Percentiles rank a stretch among this genome's conserved stretches.
Conservation (phyloP, 345 rosid genomes). For the Hibiscus trionum region DNA sequence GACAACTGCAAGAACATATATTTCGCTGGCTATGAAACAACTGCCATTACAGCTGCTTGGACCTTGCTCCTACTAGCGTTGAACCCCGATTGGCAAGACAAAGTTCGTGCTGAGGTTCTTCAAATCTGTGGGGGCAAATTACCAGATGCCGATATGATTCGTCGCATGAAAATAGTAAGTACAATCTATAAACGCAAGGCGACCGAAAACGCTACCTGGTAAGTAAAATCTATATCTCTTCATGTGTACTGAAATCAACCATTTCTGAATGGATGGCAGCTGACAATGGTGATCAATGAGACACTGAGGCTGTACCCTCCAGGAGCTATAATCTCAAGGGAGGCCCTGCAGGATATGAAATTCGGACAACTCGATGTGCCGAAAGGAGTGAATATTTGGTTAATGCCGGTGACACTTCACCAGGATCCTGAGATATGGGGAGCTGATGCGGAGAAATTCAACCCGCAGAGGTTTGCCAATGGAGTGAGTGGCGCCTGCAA, state of each 20-base stretch:
- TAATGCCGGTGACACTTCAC: not conserved
- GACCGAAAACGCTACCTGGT: too few relatives aligned
- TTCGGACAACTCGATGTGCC: not conserved
- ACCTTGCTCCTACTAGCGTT: conserved; percentile 12
- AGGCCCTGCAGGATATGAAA: conserved; percentile 4
- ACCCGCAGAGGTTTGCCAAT: not conserved
- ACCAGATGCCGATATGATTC: not conserved
- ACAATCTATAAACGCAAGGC: too few relatives aligned
- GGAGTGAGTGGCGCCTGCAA: conserved; percentile 3
- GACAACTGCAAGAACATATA: conserved; percentile 19
- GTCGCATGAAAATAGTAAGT: conserved; percentile 3
- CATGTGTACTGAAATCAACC: not conserved
- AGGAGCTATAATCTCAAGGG: conserved; percentile 1
- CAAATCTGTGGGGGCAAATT: not conserved
- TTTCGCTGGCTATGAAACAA: conserved; percentile 22
- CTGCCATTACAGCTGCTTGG: conserved; percentile 25
- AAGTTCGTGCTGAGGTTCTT: conserved; percentile 3
- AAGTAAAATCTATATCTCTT: not conserved
- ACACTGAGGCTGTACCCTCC: conserved; percentile 3
- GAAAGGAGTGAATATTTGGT: not conserved
- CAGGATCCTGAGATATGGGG: conserved; percentile 1
- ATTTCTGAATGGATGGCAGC: conserved; percentile 4
- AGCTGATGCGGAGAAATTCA: not conserved
- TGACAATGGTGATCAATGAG: conserved; percentile 1
- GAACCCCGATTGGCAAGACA: conserved; percentile 4